These are phyloP conservation scores for Tanacetum coccineum DNA, from an alignment of 129 eudicot species.

Conservation along the genomic window DNA sequence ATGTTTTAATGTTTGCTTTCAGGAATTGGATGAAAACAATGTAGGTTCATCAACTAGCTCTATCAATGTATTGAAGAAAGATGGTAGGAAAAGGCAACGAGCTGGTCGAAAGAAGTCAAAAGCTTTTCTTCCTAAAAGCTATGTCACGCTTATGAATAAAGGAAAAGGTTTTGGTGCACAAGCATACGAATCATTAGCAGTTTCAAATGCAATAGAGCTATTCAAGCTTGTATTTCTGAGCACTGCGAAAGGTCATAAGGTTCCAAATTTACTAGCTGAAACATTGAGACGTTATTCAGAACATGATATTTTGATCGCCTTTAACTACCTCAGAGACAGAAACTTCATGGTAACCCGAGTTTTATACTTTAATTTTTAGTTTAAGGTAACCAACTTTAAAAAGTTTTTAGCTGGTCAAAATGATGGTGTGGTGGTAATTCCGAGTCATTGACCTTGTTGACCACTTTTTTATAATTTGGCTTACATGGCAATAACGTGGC, in stretches of 20 bases:
- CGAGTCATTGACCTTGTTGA: background rate
- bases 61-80: conserved; percentile 25
- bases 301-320: conserved; percentile 90
- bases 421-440: background rate
- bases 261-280: conserved; percentile 67
- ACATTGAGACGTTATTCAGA: conserved; percentile 86
- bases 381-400: too few species aligned
- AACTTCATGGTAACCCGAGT: conserved; percentile 68
- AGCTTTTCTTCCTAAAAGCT: conserved; percentile 40
- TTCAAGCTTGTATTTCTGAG: conserved; percentile 85
- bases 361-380: background rate
- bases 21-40: conserved; percentile 26
- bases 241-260: conserved; percentile 45
- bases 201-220: conserved; percentile 88
- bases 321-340: conserved; percentile 73
- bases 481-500: background rate
- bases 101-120: conserved; percentile 44
- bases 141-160: conserved; percentile 44
- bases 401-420: background rate
- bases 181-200: conserved; percentile 69
- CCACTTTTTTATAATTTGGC: background rate
- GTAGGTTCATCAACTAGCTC: conserved; percentile 33
- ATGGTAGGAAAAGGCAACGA: conserved; percentile 31
- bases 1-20: background rate
- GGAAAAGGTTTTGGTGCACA: conserved; percentile 30